These are phyloP conservation scores for Pestalotiopsis sp. DNA, from an alignment of 2,329 filamentous ascomycete species.

Conservation along the genomic window DNA sequence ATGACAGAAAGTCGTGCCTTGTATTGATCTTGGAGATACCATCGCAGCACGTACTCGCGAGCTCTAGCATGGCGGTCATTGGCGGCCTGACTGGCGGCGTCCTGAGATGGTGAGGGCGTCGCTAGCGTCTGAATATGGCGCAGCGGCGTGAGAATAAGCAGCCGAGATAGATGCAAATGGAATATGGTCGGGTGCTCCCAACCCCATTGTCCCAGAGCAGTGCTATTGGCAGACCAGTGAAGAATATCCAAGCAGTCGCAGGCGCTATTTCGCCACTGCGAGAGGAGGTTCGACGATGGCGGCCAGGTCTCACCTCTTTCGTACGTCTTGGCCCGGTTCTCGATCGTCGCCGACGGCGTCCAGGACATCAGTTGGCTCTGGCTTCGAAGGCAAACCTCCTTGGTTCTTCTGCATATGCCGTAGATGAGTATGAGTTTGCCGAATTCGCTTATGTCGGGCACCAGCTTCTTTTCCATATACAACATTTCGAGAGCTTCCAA, in stretches of 20 bases:
- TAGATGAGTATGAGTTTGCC: background rate
- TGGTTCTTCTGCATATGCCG: background rate
- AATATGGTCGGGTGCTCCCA: slow-evolving; percentile 6
- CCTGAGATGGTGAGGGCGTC: background rate
- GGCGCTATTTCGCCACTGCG: slow-evolving; percentile 4
- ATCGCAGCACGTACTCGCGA: background rate
- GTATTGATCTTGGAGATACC: slow-evolving; percentile 1
- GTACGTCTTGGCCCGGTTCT: background rate
- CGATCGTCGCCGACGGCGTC: background rate
- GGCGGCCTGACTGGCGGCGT: background rate
- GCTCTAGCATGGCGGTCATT: background rate
- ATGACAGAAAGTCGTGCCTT: background rate
- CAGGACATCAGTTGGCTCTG: background rate
- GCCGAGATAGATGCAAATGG: background rate
- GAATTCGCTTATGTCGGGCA: background rate
- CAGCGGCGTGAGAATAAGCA: background rate
- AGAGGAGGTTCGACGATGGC: background rate
- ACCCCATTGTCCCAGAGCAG: background rate
- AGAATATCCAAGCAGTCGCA: slow-evolving; percentile 7
- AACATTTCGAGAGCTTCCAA: background rate
- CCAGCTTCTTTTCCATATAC: background rate
- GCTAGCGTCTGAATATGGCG: background rate
- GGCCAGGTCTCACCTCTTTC: background rate
- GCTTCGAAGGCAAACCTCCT: background rate
- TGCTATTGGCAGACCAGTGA: slow-evolving; percentile 8